Evolutionary conservation across 345 rosid species (phyloP).

Genomic region (Lumnitzera littorea): DNA sequence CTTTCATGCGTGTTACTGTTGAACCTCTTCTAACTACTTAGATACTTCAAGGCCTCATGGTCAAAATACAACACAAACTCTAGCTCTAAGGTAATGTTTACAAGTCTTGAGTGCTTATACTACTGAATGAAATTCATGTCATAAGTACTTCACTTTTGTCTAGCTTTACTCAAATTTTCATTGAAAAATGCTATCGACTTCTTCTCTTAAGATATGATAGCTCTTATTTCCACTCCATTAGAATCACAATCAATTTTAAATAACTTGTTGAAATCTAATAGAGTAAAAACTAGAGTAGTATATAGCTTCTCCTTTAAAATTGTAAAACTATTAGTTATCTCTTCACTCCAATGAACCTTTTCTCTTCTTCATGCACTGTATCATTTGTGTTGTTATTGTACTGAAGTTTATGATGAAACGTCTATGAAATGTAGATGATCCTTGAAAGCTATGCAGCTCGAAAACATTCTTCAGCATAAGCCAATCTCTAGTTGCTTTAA

Average conservation of each 20-base stretch:
- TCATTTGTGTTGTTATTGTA: not conserved
- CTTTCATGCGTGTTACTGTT: not conserved
- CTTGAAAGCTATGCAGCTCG: constrained; percentile 2
- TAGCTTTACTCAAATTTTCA: no score
- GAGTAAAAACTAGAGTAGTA: no score
- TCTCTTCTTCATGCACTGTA: not conserved
- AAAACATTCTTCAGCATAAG: not conserved
- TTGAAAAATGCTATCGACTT: no score
- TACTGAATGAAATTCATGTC: not conserved
- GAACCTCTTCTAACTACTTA: not conserved
- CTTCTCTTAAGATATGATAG: not conserved
- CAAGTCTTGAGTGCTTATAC: not conserved
- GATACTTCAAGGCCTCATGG: no score
- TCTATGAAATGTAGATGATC: not conserved
- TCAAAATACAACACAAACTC: not conserved
- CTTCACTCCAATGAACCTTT: not conserved
- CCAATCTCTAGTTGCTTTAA: no score
- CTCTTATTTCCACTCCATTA: not conserved
- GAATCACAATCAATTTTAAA: not conserved
- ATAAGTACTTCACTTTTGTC: no score
- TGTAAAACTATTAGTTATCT: not conserved
- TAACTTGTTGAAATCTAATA: not conserved
- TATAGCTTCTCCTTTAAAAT: not conserved
- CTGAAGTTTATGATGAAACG: not conserved
- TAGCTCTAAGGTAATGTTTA: not conserved